Percentiles rank a stretch among this genome's conserved stretches.
These are phyloP conservation scores for Tinospora cordifolia DNA, from an alignment of 164 flowering plant species.

Conservation along the genomic window DNA sequence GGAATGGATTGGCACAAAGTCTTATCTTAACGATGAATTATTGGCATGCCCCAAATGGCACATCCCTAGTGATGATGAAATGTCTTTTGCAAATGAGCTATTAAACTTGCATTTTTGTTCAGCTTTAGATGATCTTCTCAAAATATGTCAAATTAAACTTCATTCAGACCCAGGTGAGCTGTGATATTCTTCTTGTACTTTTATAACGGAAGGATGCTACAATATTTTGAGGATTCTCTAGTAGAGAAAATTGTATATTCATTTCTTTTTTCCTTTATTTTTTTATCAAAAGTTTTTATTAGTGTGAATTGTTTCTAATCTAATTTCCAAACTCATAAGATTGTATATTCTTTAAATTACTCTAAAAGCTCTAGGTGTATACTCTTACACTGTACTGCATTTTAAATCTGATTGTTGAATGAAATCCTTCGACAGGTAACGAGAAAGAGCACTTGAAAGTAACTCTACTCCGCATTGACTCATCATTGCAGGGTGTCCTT, in stretches of 20 bases:
- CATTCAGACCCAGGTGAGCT: slow-evolving; percentile 70
- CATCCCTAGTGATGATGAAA: slow-evolving; percentile 64
- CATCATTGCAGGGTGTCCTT: slow-evolving; percentile 87
- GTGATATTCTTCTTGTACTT: neutral
- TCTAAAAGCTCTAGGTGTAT: neutral
- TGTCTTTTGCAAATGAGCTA: slow-evolving; percentile 81
- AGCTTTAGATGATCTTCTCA: slow-evolving; percentile 79
- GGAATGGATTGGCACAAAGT: slow-evolving; percentile 85
- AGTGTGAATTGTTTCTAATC: neutral
- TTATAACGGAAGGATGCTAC: neutral
- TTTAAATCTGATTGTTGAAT: slow-evolving; percentile 14
- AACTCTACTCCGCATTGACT: slow-evolving; percentile 81
- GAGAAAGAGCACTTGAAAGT: slow-evolving; percentile 97
- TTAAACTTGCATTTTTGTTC: slow-evolving; percentile 65
- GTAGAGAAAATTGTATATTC: too few species aligned
- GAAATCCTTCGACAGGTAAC: slow-evolving; percentile 40
- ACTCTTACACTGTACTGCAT: neutral
- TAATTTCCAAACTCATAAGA: neutral
- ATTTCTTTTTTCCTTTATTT: neutral
- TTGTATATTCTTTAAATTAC: neutral
- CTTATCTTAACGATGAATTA: slow-evolving; percentile 33
- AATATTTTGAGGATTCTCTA: too few species aligned
- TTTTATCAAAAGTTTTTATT: neutral
- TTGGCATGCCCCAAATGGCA: slow-evolving; percentile 69
- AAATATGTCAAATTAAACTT: slow-evolving; percentile 58